Conservation (phyloP, 1,284 basidiomycete species). For the Neolentinus lepideus region DNA sequence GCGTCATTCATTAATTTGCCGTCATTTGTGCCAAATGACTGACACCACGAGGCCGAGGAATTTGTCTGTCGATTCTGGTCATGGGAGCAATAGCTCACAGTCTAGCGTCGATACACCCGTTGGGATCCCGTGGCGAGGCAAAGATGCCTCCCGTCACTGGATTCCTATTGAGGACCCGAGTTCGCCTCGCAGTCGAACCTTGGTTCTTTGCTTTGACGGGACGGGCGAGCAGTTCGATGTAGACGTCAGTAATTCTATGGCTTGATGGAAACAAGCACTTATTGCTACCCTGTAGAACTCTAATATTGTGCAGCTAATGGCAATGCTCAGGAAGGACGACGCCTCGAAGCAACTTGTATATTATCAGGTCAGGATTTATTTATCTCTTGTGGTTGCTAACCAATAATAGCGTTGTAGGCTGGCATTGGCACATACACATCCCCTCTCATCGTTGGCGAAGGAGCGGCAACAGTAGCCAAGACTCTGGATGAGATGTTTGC, state of each 20-base stretch:
- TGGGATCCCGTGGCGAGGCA: background rate
- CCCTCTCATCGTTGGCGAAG: background rate
- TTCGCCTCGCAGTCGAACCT: background rate
- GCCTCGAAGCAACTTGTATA: constrained; percentile 2
- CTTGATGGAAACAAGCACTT: background rate
- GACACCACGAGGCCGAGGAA: background rate
- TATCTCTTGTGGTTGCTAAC: background rate
- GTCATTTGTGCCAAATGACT: background rate
- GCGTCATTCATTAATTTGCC: no score
- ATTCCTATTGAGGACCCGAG: background rate
- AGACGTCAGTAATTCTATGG: background rate
- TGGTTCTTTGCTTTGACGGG: constrained; percentile 6
- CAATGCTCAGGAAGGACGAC: constrained; percentile 2
- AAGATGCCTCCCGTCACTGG: background rate
- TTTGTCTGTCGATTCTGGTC: background rate
- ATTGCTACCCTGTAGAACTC: background rate
- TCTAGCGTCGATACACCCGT: background rate
- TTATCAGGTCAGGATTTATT: background rate
- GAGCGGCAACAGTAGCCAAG: background rate
- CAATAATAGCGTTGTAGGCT: background rate
- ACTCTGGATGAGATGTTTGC: constrained; percentile 4
- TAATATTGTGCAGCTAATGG: constrained; percentile 4
- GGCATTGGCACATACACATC: constrained; percentile 2
- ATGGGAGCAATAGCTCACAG: background rate
- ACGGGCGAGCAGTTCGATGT: constrained; percentile 5